Percentiles rank a stretch among this genome's conserved stretches.
These are phyloP conservation scores for Asterionellopsis glacialis DNA, from an alignment of 108 stramenopile species.

Conservation along the genomic window DNA sequence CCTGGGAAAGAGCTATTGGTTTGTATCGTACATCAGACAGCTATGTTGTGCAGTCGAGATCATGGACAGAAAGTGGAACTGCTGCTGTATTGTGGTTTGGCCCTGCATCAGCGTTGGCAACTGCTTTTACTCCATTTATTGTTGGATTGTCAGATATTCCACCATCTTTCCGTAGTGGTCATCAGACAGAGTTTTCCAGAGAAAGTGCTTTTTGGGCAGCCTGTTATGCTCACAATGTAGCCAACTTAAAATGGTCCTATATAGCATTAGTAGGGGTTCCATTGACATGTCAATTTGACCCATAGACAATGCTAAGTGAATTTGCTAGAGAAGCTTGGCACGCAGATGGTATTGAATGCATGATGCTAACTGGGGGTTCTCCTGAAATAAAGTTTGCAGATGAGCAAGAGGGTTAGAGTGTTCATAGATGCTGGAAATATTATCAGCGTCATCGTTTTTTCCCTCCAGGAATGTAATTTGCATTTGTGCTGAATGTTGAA, in stretches of 20 bases:
- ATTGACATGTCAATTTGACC: too few species aligned
- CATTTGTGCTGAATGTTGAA: too few species aligned
- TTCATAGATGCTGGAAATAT: too few species aligned
- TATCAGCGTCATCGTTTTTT: too few species aligned
- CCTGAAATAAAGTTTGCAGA: too few species aligned
- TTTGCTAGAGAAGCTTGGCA: too few species aligned
- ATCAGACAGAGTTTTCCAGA: slow-evolving; percentile 27
- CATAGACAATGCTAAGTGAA: too few species aligned
- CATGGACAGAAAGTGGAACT: neutral
- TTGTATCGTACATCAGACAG: slow-evolving; percentile 50
- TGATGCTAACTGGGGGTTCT: too few species aligned
- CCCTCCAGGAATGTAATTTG: too few species aligned
- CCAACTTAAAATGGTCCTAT: slow-evolving; percentile 47
- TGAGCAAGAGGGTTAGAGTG: too few species aligned
- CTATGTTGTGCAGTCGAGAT: slow-evolving; percentile 27
- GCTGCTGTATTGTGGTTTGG: slow-evolving; percentile 44
- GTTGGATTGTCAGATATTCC: slow-evolving; percentile 31
- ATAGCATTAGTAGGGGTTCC: too few species aligned
- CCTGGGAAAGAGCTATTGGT: slow-evolving; percentile 60
- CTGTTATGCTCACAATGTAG: slow-evolving; percentile 32
- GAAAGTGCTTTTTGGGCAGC: slow-evolving; percentile 43
- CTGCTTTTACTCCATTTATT: slow-evolving; percentile 41
- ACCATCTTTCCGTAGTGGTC: slow-evolving; percentile 30
- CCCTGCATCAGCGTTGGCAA: slow-evolving; percentile 30
- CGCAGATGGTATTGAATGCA: too few species aligned